Evolutionary conservation across 176 grass and related monocot genomes (phyloP).

Genomic region (Rhynchospora pubera): DNA sequence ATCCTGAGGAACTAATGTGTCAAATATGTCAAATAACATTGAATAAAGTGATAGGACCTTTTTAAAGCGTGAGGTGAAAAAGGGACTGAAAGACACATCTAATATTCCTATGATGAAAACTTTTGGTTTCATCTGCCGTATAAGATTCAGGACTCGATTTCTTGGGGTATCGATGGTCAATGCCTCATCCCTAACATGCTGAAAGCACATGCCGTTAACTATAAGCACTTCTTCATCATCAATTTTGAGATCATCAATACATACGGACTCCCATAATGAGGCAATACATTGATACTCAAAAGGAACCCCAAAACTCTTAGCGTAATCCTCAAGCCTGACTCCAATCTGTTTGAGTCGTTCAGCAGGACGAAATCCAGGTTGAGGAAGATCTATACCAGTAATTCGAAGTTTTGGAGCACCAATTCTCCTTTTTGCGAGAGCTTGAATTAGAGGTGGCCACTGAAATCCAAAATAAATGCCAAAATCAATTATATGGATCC

Average conservation of each 20-base stretch:
- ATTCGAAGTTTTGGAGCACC: constrained; percentile 33
- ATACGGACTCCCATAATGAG: constrained; percentile 36
- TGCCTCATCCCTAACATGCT: constrained; percentile 33
- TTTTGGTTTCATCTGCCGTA: constrained; percentile 37
- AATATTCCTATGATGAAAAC: constrained; percentile 31
- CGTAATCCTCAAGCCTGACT: constrained; percentile 34
- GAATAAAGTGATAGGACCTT: constrained; percentile 35
- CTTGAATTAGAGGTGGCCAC: constrained; percentile 41
- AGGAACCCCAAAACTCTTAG: constrained; percentile 30
- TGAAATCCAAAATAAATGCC: constrained; percentile 44
- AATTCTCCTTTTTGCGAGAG: constrained; percentile 16
- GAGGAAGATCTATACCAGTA: constrained; percentile 38
- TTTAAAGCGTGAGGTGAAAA: constrained; percentile 34
- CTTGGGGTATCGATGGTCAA: constrained; percentile 26
- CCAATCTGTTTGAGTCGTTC: constrained; percentile 39
- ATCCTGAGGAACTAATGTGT: constrained; percentile 24
- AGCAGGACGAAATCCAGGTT: constrained; percentile 31
- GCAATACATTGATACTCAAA: constrained; percentile 42
- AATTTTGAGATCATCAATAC: constrained; percentile 31
- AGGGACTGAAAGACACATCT: constrained; percentile 29
- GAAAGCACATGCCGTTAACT: constrained; percentile 33
- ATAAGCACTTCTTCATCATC: constrained; percentile 35
- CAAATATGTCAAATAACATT: constrained; percentile 39
- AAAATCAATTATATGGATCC: constrained; percentile 38
- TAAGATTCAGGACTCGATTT: constrained; percentile 29